Evolutionary conservation across 257 asterid genomes (phyloP), one percentile per base, ranked within the genome.

Genomic region (Fraxinus quadrangulata): DNA sequence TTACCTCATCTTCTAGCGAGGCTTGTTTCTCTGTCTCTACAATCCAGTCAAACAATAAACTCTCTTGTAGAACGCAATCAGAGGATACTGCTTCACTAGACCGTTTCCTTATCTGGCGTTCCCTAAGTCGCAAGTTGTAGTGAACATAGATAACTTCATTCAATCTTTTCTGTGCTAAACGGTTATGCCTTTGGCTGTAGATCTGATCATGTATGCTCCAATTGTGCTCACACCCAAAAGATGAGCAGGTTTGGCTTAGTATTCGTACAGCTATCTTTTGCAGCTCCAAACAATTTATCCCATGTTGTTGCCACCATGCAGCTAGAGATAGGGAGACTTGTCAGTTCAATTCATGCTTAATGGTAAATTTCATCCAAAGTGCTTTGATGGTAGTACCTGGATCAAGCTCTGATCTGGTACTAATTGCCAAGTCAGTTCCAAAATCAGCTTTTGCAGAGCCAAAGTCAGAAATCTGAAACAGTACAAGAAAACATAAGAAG

Each of bases 221-320:
- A 85, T 89, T 93, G 80, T 93, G 98, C 82, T 90, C 97, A 78
- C 93, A 90, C 67, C 93, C 95, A 83, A 88, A 87, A 67, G 98
- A 87, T 42, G 98, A 93, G 90, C 97, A 91, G 68, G 92, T 91
- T 83, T 93, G 98, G 84, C 98, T 93, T 65, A 93, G 85, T 80
- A 93, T 93, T 42, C 97, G 96, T 73, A 93, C 94, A 54, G 98
- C 94, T 84, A 91, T 91, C 47, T 90, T 78, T 83, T 91, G 97
- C 77, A 93, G 89, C 94, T 93, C 98, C 86, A 93, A 81, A 73
- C 98, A 91, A 87, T 91, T 91, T 80, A 91, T 90, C 75, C 98
- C 98, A 75, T 93, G 98, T 73, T 91, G 97, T 83, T 90, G 96
- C 98, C 98, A 93, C 98, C 98, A 93, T 77, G 97, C 94, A 86